Base-by-base conservation (phyloP, 345 rosid species). In the Acer yangbiense region DNA sequence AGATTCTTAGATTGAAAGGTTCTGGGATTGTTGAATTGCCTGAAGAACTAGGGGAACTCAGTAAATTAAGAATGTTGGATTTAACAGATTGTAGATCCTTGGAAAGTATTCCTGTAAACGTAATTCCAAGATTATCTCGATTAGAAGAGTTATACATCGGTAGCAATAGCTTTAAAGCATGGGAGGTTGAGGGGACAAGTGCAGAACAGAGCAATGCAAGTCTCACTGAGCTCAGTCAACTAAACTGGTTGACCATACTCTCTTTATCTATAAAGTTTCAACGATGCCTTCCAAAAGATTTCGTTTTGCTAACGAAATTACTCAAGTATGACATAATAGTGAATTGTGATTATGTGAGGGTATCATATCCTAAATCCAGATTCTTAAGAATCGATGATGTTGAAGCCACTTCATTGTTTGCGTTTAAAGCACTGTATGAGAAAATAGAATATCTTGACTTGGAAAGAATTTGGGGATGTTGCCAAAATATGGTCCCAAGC, bases 401-500 rank as follows among this genome's bases (percentile, higher is more conserved):
- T 60, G 11, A 20, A n/a, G 50, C 13, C 10, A 10, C 64, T 17
- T 17, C 71, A 32, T 16, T 41, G 41, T n/a, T 13, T 69, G 72
- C 72, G 11, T 50, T 71, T 14, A 52, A 54, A 35, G 63, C 32
- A 35, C 4, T 71, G 12, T 50, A 11, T 21, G 21, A 14, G 21
- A 32, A 7, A 2, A 29, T 71, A 6, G 27, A 52, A 50, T 10
- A 3, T 29, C 29, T 50, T 54, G 2, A 11, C 1, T 11, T 71
- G 39, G 7, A 0, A 1, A 7, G 4, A 5, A 52, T 1, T 13
- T 6, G 3, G 7, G 50, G 21, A 46, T 10, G 3, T 55, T 32
- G 46, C 25, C 54, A 41, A 32, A 50, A 39, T 67, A 76, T 76
- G 13, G 48, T 76, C 10, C 72, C 72, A n/a, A 23, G 9, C n/a